Percentiles rank a stretch among this genome's conserved stretches.
Evolutionary conservation across 768 basidiomycete species (phyloP).

Genomic region (Chalciporus piperatus): DNA sequence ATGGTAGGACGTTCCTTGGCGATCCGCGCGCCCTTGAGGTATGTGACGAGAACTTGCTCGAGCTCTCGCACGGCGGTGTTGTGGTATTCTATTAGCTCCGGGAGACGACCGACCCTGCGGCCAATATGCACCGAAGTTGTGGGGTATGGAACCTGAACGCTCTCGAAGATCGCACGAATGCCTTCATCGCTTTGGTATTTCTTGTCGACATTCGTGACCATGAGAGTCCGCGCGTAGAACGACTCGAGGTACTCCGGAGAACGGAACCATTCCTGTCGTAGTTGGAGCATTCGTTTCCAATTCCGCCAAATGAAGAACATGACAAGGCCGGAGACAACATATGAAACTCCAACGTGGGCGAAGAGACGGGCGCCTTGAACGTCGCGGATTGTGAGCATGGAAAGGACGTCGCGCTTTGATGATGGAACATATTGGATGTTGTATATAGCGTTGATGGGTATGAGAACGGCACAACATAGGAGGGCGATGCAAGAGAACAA

Average conservation of each 20-base stretch:
- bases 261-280: constrained; percentile 86
- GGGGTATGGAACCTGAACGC: constrained; percentile 78
- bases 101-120: constrained; percentile 81
- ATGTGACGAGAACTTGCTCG: constrained; percentile 84
- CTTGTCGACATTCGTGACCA: constrained; percentile 76
- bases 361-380: constrained; percentile 71
- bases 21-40: constrained; percentile 79
- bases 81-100: constrained; percentile 87
- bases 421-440: constrained; percentile 64
- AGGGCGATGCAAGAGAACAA: constrained; percentile 64
- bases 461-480: constrained; percentile 67
- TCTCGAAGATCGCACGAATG: constrained; percentile 70
- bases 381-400: constrained; percentile 84
- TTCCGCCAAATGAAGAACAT: constrained; percentile 69
- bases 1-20: constrained; percentile 81
- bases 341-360: constrained; percentile 81
- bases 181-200: constrained; percentile 85
- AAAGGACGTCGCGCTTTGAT: constrained; percentile 57
- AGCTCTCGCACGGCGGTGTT: constrained; percentile 93
- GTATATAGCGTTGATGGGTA: constrained; percentile 86
- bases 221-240: constrained; percentile 92
- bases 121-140: constrained; percentile 90
- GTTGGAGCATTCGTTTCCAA: constrained; percentile 73
- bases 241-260: constrained; percentile 84
- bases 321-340: constrained; percentile 74